Evolutionary conservation across 495 filamentous ascomycete genomes (phyloP).

Genomic region (Usnea hakonensis): DNA sequence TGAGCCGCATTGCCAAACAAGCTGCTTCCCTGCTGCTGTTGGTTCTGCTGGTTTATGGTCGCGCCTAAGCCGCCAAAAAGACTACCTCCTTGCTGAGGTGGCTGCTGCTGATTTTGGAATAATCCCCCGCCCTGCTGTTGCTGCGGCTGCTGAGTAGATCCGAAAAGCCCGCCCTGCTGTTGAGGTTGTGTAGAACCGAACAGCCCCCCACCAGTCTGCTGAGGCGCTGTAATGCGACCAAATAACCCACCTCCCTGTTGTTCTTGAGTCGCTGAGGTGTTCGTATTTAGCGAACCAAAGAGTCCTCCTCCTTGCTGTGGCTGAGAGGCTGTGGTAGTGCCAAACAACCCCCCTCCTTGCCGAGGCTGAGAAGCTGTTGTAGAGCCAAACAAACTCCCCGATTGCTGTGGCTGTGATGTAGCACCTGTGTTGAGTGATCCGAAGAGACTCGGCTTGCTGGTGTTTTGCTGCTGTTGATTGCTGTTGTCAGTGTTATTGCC

Average conservation of each 20-base stretch:
- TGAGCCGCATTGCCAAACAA: slow-evolving; percentile 27
- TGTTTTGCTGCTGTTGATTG: slow-evolving; percentile 28
- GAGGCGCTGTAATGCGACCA: slow-evolving; percentile 15
- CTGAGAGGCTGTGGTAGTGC: slow-evolving; percentile 26
- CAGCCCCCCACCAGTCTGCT: slow-evolving; percentile 28
- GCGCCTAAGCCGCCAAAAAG: slow-evolving; percentile 18
- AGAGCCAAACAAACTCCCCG: slow-evolving; percentile 16
- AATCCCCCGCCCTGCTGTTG: slow-evolving; percentile 32
- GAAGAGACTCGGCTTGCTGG: slow-evolving; percentile 33
- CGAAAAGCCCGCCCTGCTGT: slow-evolving; percentile 31
- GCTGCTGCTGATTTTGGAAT: slow-evolving; percentile 32
- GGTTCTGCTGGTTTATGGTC: slow-evolving; percentile 29
- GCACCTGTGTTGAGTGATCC: slow-evolving; percentile 21
- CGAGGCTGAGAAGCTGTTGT: slow-evolving; percentile 24
- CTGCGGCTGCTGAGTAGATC: slow-evolving; percentile 23
- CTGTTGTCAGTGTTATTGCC: slow-evolving; percentile 27
- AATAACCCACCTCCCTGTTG: slow-evolving; percentile 32
- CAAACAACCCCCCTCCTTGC: slow-evolving; percentile 28
- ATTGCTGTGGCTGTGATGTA: slow-evolving; percentile 1
- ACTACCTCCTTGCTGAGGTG: slow-evolving; percentile 26
- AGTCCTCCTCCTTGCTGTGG: slow-evolving; percentile 23
- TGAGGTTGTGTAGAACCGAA: slow-evolving; percentile 31
- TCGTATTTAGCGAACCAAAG: slow-evolving; percentile 11
- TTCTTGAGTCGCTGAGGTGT: slow-evolving; percentile 21
- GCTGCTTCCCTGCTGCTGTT: slow-evolving; percentile 30